Evolutionary conservation across 306 rosid genomes (phyloP).

Genomic region (Sicyos baderoa): DNA sequence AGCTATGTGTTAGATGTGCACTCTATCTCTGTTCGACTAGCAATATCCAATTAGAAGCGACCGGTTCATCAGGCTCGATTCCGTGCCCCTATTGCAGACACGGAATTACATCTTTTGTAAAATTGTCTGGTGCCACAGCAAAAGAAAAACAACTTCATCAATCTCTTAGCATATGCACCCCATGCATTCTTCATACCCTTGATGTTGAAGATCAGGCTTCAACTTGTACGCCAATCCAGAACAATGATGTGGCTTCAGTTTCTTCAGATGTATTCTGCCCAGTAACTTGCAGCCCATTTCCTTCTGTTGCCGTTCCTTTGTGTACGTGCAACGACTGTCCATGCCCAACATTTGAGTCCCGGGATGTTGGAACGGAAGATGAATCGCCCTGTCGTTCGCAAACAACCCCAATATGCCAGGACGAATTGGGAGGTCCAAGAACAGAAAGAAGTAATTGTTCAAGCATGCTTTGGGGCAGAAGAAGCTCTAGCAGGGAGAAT

Average conservation of each 20-base stretch:
- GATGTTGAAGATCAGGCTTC: constrained; percentile 42
- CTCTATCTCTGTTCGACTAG: constrained; percentile 87
- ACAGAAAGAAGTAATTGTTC: constrained; percentile 70
- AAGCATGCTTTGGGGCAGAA: constrained; percentile 84
- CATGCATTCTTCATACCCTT: constrained; percentile 75
- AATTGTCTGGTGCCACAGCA: constrained; percentile 55
- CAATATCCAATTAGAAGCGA: constrained; percentile 49
- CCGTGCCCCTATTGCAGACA: constrained; percentile 89
- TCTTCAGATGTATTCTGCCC: constrained; percentile 85
- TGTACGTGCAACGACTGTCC: constrained; percentile 86
- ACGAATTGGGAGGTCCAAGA: constrained; percentile 68
- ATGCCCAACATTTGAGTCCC: constrained; percentile 66
- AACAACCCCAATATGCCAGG: constrained; percentile 38
- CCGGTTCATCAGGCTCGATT: constrained; percentile 69
- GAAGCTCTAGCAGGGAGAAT: constrained; percentile 96
- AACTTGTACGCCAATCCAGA: constrained; percentile 49
- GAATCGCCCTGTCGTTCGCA: constrained; percentile 45
- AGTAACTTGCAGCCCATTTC: constrained; percentile 87
- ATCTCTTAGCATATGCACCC: constrained; percentile 72
- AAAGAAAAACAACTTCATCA: constrained; percentile 50
- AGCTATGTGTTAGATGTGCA: constrained; percentile 85
- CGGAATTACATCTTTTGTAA: constrained; percentile 65
- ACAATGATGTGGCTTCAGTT: constrained; percentile 73
- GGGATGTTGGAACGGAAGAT: constrained; percentile 46
- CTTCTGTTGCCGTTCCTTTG: constrained; percentile 71